Evolutionary conservation across 2,329 filamentous ascomycete genomes (phyloP).

Genomic region (Chalaropsis thielavioides): DNA sequence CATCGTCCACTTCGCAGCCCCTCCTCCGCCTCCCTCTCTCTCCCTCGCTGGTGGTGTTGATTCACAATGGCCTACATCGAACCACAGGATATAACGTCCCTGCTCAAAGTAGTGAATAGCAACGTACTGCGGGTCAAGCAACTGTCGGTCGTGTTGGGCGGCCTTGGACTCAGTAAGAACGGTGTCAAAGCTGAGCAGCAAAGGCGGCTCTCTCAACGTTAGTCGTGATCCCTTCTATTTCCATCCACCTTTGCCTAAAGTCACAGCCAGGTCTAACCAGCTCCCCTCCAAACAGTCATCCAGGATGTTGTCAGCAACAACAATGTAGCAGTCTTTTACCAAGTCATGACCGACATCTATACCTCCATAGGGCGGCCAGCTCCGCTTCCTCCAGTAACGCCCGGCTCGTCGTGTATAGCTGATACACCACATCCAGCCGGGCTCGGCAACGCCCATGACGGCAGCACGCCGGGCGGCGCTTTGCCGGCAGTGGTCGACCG

Average conservation of each 20-base stretch:
- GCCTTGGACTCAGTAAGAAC: constrained; percentile 59
- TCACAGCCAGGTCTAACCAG: not conserved
- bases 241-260: too few relatives aligned
- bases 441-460: not conserved
- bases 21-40: too few relatives aligned
- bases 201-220: constrained; percentile 62
- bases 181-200: constrained; percentile 80
- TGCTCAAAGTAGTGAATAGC: constrained; percentile 32
- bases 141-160: constrained; percentile 60
- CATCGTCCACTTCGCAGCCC: too few relatives aligned
- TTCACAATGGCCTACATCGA: constrained; percentile 12
- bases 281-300: constrained; percentile 27
- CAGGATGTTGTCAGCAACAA: constrained; percentile 27
- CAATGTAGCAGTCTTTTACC: constrained; percentile 30
- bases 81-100: constrained; percentile 29
- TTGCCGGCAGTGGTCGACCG: not conserved
- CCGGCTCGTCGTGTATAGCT: not conserved
- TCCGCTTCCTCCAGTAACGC: not conserved
- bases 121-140: constrained; percentile 42
- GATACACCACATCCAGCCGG: not conserved
- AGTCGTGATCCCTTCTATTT: constrained; percentile 27
- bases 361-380: not conserved
- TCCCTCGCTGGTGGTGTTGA: not conserved
- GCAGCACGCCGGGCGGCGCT: too few relatives aligned
- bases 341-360: constrained; percentile 23